phyloP scores from a whole-genome alignment of 1,284 basidiomycete genomes.

The Naganishia sp. region DNA sequence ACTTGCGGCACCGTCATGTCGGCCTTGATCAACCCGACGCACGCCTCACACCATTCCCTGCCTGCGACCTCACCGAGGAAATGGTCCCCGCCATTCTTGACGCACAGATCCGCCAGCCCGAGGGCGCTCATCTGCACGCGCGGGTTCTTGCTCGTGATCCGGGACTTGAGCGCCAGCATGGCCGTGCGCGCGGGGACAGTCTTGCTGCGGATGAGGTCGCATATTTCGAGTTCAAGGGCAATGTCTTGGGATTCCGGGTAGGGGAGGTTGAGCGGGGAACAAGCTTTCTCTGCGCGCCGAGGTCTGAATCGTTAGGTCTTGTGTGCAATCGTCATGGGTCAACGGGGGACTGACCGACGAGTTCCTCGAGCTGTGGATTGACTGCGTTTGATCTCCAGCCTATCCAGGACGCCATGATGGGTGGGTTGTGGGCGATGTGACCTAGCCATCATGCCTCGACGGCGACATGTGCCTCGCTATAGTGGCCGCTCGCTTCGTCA shows the following conservation, averaged over 20 bases:
- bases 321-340: too few species aligned
- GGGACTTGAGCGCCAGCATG: slow-evolving; percentile 82
- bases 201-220: slow-evolving; percentile 93
- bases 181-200: slow-evolving; percentile 81
- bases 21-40: slow-evolving; percentile 55
- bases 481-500: background rate
- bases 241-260: slow-evolving; percentile 73
- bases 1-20: slow-evolving; percentile 69
- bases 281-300: slow-evolving; percentile 50
- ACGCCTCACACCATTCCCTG: slow-evolving; percentile 88
- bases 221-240: slow-evolving; percentile 90
- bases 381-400: slow-evolving; percentile 44
- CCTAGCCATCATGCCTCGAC: background rate
- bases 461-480: background rate
- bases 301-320: background rate
- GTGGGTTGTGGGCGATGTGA: background rate
- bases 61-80: slow-evolving; percentile 83
- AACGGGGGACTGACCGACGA: slow-evolving; percentile 48
- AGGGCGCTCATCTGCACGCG: slow-evolving; percentile 89
- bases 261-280: slow-evolving; percentile 53
- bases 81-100: slow-evolving; percentile 96
- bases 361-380: slow-evolving; percentile 53
- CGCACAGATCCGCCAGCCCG: slow-evolving; percentile 84
- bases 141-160: slow-evolving; percentile 91
- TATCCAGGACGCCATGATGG: slow-evolving; percentile 48